Evolutionary conservation across 2,329 filamentous ascomycete genomes (phyloP), one percentile per base, ranked within the genome.

Genomic region (Dactylellina sp.): DNA sequence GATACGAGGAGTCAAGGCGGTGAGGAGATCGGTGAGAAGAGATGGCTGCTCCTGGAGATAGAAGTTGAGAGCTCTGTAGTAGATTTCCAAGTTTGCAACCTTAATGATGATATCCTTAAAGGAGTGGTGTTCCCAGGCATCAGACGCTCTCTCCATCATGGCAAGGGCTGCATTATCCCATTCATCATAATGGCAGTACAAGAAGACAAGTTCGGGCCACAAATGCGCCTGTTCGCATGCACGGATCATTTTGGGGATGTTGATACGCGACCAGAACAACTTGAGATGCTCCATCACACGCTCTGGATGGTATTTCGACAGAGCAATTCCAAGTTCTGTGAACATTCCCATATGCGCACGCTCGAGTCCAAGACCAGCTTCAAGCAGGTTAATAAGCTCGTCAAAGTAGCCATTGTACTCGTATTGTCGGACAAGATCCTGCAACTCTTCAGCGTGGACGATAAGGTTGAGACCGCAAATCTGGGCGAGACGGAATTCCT

Each of bases 41-140:
- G 94, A 92, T 35, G 95, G 95, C 81, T 99, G 95, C 83, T 99
- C 92, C 83, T 98, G 92, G 42, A 99, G 88, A 59, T 79, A 79
- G 66, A 79, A 79, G 71, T 78, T 79, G 14, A 79, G 75, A 5
- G 70, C 92, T 61, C 94, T 91, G 86, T 99, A 99, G 85, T 98
- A 99, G 79, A 99, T 99, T 83, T 99, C 96, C 80, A 99, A 84
- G 83, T 99, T 99, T 79, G 93, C 92, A 77, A 97, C 94, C 87
- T 99, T 99, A 83, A 97, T 89, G 66, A 97, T 86, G 57, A 96
- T 98, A 81, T 99, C 96, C 86, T 99, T 99, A 89, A 99, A 99
- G 53, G 96, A 95, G 81, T 97, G 93, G 83, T 99, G 95, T 82
- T 99, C 96, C 95, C 95, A 99, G 0, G 95, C 93, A 84, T 98